phyloP scores from a whole-genome alignment of 2,329 filamentous ascomycete genomes.

The Onygenales sp. region DNA sequence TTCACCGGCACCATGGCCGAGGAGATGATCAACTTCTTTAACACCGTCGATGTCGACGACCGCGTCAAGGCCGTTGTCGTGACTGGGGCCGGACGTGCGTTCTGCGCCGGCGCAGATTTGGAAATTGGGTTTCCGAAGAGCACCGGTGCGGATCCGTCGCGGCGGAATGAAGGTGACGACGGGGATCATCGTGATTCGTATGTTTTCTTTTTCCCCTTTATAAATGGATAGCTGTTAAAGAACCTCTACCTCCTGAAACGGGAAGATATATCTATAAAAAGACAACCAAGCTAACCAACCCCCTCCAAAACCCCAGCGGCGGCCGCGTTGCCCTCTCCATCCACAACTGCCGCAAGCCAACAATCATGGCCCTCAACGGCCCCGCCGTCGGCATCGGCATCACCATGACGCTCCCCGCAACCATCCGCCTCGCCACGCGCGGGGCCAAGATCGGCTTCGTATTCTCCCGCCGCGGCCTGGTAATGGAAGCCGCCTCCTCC shows the following conservation, averaged over 20 bases:
- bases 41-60: constrained; percentile 44
- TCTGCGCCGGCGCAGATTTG: constrained; percentile 50
- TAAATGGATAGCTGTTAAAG: neutral
- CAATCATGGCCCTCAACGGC: constrained; percentile 47
- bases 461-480: constrained; percentile 59
- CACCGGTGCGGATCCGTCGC: neutral
- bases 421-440: constrained; percentile 47
- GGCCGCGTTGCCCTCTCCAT: constrained; percentile 44
- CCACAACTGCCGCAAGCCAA: constrained; percentile 47
- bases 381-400: constrained; percentile 50
- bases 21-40: constrained; percentile 34
- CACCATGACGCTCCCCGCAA: constrained; percentile 50
- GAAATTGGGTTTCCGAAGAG: constrained; percentile 38
- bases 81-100: constrained; percentile 43
- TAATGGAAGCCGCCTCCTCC: constrained; percentile 62
- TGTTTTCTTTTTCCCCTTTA: constrained; percentile 5
- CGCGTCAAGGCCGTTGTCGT: constrained; percentile 46
- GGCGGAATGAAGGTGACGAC: constrained; percentile 22
- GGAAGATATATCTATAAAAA: neutral
- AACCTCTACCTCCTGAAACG: neutral
- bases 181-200: constrained; percentile 47
- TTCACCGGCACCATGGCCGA: constrained; percentile 44
- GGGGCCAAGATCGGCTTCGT: constrained; percentile 64
- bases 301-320: constrained; percentile 14
- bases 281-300: neutral